Evolutionary conservation across 495 filamentous ascomycete species (phyloP).

Genomic region (Hypoxylon perforatum): DNA sequence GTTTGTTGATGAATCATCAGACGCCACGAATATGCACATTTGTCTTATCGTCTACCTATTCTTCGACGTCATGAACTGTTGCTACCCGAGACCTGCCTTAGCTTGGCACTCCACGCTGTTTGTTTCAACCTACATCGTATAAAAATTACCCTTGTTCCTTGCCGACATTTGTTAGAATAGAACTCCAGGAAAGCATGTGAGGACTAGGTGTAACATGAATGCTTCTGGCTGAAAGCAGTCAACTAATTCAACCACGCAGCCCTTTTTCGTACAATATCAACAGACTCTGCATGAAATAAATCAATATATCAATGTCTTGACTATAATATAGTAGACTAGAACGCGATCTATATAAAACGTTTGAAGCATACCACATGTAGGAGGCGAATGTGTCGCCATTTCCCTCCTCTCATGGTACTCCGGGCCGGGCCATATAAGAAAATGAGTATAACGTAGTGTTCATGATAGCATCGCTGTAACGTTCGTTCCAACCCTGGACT

Average conservation of each 20-base stretch:
- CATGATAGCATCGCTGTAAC: constrained; percentile 39
- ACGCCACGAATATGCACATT: too few relatives aligned
- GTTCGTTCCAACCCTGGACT: constrained; percentile 29
- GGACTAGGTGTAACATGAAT: too few relatives aligned
- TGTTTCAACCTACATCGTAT: too few relatives aligned
- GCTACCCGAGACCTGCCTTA: not conserved
- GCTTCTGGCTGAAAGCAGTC: too few relatives aligned
- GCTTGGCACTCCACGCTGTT: not conserved
- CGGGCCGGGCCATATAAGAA: constrained; percentile 12
- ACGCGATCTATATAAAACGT: not conserved
- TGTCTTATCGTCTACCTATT: not conserved
- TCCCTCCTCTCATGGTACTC: not conserved
- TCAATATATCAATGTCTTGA: not conserved
- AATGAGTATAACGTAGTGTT: constrained; percentile 38
- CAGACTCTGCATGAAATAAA: not conserved
- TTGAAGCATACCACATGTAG: not conserved
- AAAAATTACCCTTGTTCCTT: too few relatives aligned
- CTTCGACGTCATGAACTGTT: not conserved
- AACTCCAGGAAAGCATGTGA: too few relatives aligned
- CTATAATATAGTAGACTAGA: not conserved
- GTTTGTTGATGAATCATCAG: too few relatives aligned
- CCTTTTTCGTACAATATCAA: too few relatives aligned
- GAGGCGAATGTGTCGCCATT: not conserved
- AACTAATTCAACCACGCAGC: too few relatives aligned
- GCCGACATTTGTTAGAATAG: too few relatives aligned